Percentiles rank a stretch among this genome's conserved stretches.
phyloP scores from a whole-genome alignment of 2,329 filamentous ascomycete genomes.

The Talaromyces sp. region DNA sequence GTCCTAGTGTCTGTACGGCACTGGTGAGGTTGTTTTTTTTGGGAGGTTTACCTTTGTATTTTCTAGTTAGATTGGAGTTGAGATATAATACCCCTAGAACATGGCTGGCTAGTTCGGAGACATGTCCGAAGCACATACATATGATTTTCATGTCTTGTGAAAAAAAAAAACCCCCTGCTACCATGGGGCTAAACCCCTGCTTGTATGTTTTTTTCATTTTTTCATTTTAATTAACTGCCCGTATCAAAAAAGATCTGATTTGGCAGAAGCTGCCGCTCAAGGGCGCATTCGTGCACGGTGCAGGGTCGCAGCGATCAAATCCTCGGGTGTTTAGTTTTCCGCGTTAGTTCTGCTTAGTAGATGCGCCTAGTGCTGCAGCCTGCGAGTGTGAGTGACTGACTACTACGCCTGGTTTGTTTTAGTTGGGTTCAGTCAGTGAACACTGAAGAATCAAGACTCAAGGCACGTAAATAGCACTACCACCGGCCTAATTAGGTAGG shows the following conservation, averaged over 20 bases:
- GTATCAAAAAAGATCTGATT: neutral
- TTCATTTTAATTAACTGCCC: neutral
- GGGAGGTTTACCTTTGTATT: neutral
- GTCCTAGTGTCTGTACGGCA: constrained; percentile 60
- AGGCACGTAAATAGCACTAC: neutral
- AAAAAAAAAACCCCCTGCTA: neutral
- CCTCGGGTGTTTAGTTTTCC: neutral
- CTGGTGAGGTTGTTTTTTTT: constrained; percentile 48
- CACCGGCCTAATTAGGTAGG: too few species aligned
- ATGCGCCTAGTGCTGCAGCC: neutral
- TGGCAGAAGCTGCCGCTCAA: neutral
- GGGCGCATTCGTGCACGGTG: neutral
- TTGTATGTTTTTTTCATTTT: neutral
- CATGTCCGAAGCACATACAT: neutral
- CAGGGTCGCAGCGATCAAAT: neutral
- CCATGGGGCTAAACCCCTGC: neutral
- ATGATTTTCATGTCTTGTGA: too few species aligned
- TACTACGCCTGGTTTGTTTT: too few species aligned
- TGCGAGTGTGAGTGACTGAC: neutral
- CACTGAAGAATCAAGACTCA: neutral
- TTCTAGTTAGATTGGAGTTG: neutral
- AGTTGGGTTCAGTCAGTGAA: too few species aligned
- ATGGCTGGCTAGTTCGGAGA: neutral
- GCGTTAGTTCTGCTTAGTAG: neutral
- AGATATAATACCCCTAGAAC: neutral